Evolutionary conservation across 169 alveolate genomes (phyloP).

Genomic region (Plasmodium coatneyi): DNA sequence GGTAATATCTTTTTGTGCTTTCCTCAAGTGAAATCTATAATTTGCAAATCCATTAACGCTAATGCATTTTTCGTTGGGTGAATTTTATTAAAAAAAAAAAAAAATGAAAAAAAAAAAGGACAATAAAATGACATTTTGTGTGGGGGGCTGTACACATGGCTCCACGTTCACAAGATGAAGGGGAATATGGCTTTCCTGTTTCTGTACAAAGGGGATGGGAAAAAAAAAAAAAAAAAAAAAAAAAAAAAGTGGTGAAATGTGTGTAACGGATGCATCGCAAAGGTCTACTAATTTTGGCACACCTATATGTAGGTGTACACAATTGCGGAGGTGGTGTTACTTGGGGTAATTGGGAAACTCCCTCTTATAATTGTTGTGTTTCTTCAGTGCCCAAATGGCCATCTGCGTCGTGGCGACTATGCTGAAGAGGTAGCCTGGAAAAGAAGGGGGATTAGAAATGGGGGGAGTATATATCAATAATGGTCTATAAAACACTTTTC

Average conservation of each 20-base stretch:
- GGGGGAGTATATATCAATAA: not conserved
- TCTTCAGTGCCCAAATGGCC: slow-evolving; percentile 94
- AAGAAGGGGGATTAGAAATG: not conserved
- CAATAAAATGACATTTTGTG: not conserved
- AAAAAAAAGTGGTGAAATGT: not conserved
- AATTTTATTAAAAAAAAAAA: not conserved
- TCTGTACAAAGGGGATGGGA: slow-evolving; percentile 47
- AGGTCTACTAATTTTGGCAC: not conserved
- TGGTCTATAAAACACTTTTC: not conserved
- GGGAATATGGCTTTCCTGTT: slow-evolving; percentile 93
- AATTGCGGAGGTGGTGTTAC: slow-evolving; percentile 37
- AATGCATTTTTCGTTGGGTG: not conserved
- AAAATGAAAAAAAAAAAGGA: not conserved
- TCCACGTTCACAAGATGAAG: slow-evolving; percentile 84
- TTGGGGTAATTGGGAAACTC: slow-evolving; percentile 92
- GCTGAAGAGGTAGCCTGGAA: slow-evolving; percentile 78
- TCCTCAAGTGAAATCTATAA: slow-evolving; percentile 9
- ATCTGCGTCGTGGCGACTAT: slow-evolving; percentile 87
- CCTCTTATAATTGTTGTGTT: slow-evolving; percentile 91
- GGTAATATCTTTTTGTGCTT: not conserved
- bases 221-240: no score
- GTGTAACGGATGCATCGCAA: not conserved
- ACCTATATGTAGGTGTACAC: not conserved
- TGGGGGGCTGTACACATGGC: not conserved
- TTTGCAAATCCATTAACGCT: not conserved